Conservation (phyloP, 208 protist species). For the Wallacemonas rigidus region DNA sequence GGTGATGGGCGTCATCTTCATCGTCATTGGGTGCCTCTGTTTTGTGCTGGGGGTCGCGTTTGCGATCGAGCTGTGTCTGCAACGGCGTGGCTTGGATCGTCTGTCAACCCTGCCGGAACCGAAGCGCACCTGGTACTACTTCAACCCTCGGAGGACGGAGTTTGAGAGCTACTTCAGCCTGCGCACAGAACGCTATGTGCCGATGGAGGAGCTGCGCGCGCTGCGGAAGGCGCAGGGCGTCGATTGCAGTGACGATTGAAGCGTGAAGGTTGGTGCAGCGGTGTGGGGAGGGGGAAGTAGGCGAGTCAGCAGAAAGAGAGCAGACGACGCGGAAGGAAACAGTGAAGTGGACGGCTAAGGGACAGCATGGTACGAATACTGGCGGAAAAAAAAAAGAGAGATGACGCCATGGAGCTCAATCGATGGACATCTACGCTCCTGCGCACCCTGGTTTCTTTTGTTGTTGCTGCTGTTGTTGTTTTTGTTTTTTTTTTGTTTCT, state of each 20-base stretch:
- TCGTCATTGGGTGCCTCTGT: slow-evolving; percentile 56
- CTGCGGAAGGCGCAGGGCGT: slow-evolving; percentile 35
- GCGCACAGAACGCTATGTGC: slow-evolving; percentile 54
- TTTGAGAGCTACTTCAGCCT: slow-evolving; percentile 69
- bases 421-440: background rate
- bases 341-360: too few species aligned
- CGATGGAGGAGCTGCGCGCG: slow-evolving; percentile 44
- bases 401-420: background rate
- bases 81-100: slow-evolving; percentile 28
- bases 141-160: slow-evolving; percentile 40
- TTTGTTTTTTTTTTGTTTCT: slow-evolving; percentile 1
- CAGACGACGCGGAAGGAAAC: background rate
- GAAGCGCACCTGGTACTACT: slow-evolving; percentile 70
- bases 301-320: background rate
- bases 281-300: too few species aligned
- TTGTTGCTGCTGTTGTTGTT: slow-evolving; percentile 3
- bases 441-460: background rate
- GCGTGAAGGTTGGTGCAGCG: too few species aligned
- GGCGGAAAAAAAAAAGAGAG: slow-evolving; percentile 2
- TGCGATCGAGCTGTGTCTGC: slow-evolving; percentile 48
- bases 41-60: slow-evolving; percentile 67
- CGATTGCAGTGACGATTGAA: slow-evolving; percentile 6
- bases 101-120: slow-evolving; percentile 39
- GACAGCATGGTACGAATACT: too few species aligned
- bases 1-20: slow-evolving; percentile 56